phyloP scores from a whole-genome alignment of 148 eudicot species.

The Tetragonia tetragonoides region DNA sequence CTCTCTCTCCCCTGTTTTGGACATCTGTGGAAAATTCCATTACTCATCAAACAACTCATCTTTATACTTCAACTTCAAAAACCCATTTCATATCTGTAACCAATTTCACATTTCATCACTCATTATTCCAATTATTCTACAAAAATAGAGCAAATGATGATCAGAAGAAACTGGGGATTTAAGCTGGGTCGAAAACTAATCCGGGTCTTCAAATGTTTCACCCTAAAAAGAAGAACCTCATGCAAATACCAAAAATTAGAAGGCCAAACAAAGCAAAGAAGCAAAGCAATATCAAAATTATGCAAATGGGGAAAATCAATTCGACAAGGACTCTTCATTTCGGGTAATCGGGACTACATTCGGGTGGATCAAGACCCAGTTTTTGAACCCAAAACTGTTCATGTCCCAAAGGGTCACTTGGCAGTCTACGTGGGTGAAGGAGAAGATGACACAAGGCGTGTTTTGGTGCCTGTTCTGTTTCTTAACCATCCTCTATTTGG shows the following conservation, averaged over 20 bases:
- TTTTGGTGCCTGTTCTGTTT: conserved; percentile 69
- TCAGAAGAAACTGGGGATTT: conserved; percentile 40
- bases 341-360: conserved; percentile 29
- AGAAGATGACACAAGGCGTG: conserved; percentile 48
- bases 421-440: conserved; percentile 71
- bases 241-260: conserved; percentile 25
- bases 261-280: conserved; percentile 13
- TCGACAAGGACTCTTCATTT: conserved; percentile 23
- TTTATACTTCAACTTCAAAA: not conserved
- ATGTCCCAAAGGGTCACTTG: conserved; percentile 72
- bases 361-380: conserved; percentile 37
- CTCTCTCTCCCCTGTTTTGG: conserved; percentile 5
- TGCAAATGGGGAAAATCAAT: conserved; percentile 43
- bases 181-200: conserved; percentile 42
- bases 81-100: conserved; percentile 8
- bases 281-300: conserved; percentile 30
- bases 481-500: conserved; percentile 79
- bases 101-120: not conserved
- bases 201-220: conserved; percentile 42
- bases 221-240: conserved; percentile 20
- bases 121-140: not conserved
- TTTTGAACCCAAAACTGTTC: conserved; percentile 2
- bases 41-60: not conserved
- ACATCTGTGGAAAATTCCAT: not conserved
- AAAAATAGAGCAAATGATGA: conserved; percentile 3